These are phyloP conservation scores for Ophiostoma novo-ulmi DNA, from an alignment of 2,329 filamentous ascomycete genomes.

Conservation along the genomic window DNA sequence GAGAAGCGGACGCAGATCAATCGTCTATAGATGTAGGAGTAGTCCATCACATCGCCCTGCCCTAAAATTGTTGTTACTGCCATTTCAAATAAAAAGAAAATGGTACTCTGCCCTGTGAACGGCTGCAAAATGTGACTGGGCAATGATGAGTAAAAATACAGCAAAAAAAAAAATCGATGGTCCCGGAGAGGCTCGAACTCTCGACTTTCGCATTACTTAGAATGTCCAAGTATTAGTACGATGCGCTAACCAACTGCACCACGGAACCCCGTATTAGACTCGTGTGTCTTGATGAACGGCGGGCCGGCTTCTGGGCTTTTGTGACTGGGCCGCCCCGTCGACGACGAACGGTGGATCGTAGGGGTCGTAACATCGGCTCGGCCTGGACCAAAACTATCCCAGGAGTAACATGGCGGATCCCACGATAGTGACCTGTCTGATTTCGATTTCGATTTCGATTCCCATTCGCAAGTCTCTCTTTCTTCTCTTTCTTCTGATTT, in stretches of 20 bases:
- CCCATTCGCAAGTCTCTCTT: not conserved
- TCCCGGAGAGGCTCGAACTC: slow-evolving; percentile 10
- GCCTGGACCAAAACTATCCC: not conserved
- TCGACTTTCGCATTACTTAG: slow-evolving; percentile 11
- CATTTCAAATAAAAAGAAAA: not conserved
- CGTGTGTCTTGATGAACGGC: not conserved
- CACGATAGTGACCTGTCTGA: not conserved
- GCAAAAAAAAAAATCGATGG: not conserved
- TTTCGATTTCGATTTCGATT: not conserved
- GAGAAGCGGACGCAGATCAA: not conserved
- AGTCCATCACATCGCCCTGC: too few relatives aligned
- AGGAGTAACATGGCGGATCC: not conserved
- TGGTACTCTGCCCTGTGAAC: not conserved
- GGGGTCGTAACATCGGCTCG: not conserved
- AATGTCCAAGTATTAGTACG: slow-evolving; percentile 1
- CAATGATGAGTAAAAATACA: not conserved
- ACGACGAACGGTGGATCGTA: not conserved
- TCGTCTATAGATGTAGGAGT: not conserved
- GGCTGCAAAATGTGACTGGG: too few relatives aligned
- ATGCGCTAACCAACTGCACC: slow-evolving; percentile 11
- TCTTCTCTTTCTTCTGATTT: not conserved
- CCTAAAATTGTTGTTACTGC: too few relatives aligned
- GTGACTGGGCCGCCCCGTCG: not conserved
- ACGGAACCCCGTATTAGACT: slow-evolving; percentile 9
- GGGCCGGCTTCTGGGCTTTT: not conserved